Conservation (phyloP, 768 basidiomycete species). For the Kwoniella sp. region DNA sequence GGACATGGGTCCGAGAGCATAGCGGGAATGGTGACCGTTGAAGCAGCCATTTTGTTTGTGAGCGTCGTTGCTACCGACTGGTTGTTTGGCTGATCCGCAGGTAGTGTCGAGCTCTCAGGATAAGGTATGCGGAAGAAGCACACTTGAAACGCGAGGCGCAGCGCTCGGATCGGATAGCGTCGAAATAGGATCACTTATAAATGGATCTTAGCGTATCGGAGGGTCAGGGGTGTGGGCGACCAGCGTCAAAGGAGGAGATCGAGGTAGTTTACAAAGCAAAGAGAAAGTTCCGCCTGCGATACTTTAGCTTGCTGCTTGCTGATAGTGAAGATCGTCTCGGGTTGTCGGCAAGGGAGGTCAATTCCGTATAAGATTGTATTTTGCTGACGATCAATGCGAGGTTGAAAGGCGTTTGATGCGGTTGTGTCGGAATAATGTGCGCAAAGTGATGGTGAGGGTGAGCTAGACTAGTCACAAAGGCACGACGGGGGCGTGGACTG, state of each 20-base stretch:
- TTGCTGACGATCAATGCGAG: conserved; percentile 13
- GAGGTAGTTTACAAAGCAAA: background rate
- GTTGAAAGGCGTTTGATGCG: conserved; percentile 19
- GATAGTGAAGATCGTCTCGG: conserved; percentile 1
- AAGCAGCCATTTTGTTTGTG: conserved; percentile 9
- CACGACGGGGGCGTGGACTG: background rate
- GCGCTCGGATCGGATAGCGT: background rate
- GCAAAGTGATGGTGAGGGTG: background rate
- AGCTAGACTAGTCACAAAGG: background rate
- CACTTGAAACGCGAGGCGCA: background rate
- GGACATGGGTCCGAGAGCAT: conserved; percentile 5
- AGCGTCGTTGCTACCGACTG: background rate
- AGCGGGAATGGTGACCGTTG: conserved; percentile 3
- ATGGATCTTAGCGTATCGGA: conserved; percentile 1
- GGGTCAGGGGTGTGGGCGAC: background rate
- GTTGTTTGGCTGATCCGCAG: background rate
- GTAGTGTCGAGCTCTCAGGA: background rate
- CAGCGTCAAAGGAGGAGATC: background rate
- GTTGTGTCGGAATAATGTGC: background rate
- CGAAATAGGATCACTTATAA: background rate
- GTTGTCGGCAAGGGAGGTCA: conserved; percentile 10
- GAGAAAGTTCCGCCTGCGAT: background rate
- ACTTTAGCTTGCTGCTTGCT: too few relatives aligned
- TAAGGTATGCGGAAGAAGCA: background rate
- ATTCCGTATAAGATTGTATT: conserved; percentile 5